Conservation (phyloP, 306 rosid genomes). For the Canavalia ensiformis region DNA sequence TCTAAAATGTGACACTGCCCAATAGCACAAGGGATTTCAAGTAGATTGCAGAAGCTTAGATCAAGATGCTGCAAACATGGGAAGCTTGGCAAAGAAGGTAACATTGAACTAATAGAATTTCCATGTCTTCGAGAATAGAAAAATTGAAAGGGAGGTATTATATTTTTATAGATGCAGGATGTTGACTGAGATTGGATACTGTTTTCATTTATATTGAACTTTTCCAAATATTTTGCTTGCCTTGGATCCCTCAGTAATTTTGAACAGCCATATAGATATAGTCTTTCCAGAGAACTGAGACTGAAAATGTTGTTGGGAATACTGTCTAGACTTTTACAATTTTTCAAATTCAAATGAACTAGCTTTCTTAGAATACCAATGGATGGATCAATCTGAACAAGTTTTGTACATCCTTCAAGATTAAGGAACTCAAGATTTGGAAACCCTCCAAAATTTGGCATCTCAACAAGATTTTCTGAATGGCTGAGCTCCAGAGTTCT, state of each 20-base stretch:
- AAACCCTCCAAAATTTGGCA: slow-evolving; percentile 8
- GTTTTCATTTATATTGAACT: not conserved
- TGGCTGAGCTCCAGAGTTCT: not conserved
- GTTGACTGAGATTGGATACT: not conserved
- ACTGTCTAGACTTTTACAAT: slow-evolving; percentile 6
- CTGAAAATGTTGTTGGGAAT: slow-evolving; percentile 19
- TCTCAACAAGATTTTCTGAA: slow-evolving; percentile 31
- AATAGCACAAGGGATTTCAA: slow-evolving; percentile 36
- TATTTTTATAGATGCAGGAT: not conserved
- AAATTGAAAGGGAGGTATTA: not conserved
- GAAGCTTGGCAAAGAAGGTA: not conserved
- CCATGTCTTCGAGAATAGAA: not conserved
- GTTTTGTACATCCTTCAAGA: slow-evolving; percentile 44
- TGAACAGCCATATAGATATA: slow-evolving; percentile 38
- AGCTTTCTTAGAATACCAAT: slow-evolving; percentile 35
- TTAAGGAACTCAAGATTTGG: slow-evolving; percentile 24
- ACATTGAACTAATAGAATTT: not conserved
- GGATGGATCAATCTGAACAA: slow-evolving; percentile 26
- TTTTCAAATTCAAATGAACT: not conserved
- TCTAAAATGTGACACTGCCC: slow-evolving; percentile 15
- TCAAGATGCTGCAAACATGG: not conserved
- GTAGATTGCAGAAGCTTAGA: slow-evolving; percentile 38
- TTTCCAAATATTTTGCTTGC: not conserved
- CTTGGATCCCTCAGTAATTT: not conserved
- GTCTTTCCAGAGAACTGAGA: not conserved